Percentiles rank a stretch among this genome's conserved stretches.
These are phyloP conservation scores for Exophiala dermatitidis DNA, from an alignment of 2,329 filamentous ascomycete species.

Conservation along the genomic window DNA sequence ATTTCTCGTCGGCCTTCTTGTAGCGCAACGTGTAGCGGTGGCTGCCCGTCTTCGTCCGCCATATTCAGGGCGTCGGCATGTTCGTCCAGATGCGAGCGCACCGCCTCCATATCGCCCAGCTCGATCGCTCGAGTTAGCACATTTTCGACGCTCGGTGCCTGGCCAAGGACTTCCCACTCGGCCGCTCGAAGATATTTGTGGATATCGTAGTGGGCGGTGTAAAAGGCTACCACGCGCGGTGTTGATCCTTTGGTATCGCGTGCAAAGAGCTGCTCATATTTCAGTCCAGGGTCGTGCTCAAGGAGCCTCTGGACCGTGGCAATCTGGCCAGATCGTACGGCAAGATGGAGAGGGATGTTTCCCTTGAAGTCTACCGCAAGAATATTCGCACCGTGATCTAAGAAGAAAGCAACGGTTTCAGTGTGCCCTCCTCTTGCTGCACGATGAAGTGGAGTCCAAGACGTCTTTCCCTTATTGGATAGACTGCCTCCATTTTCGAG, in stretches of 20 bases:
- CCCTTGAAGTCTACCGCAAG: slow-evolving; percentile 24
- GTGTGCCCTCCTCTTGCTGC: slow-evolving; percentile 29
- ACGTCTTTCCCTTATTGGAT: slow-evolving; percentile 26
- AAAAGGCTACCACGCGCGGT: slow-evolving; percentile 23
- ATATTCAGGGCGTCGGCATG: slow-evolving; percentile 10
- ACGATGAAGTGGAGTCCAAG: slow-evolving; percentile 30
- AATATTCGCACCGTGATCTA: slow-evolving; percentile 28
- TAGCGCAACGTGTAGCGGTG: slow-evolving; percentile 23
- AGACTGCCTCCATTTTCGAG: slow-evolving; percentile 28
- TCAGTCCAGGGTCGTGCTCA: slow-evolving; percentile 15
- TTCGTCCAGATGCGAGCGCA: slow-evolving; percentile 9
- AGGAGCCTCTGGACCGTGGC: slow-evolving; percentile 17
- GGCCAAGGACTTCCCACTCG: slow-evolving; percentile 15
- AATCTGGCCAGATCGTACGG: slow-evolving; percentile 22
- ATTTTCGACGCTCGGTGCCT: slow-evolving; percentile 7
- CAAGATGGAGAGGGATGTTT: slow-evolving; percentile 22
- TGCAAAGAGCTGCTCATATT: slow-evolving; percentile 14
- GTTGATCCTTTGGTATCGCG: slow-evolving; percentile 18
- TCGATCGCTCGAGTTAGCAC: slow-evolving; percentile 21
- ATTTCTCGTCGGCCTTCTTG: slow-evolving; percentile 15
- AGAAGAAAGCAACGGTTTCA: slow-evolving; percentile 29
- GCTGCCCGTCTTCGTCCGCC: slow-evolving; percentile 21
- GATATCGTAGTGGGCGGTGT: slow-evolving; percentile 24
- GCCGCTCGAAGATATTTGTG: slow-evolving; percentile 24
- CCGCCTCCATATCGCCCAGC: slow-evolving; percentile 9